These are phyloP conservation scores for Thielaviopsis euricoi DNA, from an alignment of 2,329 filamentous ascomycete species.

Conservation along the genomic window DNA sequence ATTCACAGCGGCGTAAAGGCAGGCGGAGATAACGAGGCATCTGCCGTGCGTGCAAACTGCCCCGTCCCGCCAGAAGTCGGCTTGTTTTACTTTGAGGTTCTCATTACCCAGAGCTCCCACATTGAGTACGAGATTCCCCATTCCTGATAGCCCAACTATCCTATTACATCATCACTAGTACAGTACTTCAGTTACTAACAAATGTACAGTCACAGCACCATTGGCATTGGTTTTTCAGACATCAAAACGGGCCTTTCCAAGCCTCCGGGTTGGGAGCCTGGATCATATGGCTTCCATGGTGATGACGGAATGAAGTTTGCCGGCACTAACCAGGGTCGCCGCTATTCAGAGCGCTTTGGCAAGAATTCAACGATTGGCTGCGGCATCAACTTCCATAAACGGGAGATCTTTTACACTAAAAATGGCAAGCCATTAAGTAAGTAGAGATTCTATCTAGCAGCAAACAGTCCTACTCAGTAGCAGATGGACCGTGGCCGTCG, in stretches of 20 bases:
- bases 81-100: constrained; percentile 82
- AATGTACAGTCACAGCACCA: constrained; percentile 34
- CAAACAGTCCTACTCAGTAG: too few relatives aligned
- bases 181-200: too few relatives aligned
- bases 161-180: too few relatives aligned
- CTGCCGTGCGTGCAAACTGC: constrained; percentile 65
- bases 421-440: constrained; percentile 42
- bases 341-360: constrained; percentile 40
- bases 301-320: constrained; percentile 49
- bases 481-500: too few relatives aligned
- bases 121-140: constrained; percentile 31
- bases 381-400: constrained; percentile 47
- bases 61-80: constrained; percentile 80
- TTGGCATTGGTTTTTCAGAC: constrained; percentile 45
- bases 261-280: constrained; percentile 49
- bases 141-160: neutral
- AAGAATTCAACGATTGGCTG: constrained; percentile 45
- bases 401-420: constrained; percentile 52
- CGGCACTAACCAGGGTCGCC: constrained; percentile 37
- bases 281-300: constrained; percentile 53
- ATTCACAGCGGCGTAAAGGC: constrained; percentile 34
- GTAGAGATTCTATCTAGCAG: constrained; percentile 12
- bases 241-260: constrained; percentile 33
- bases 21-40: constrained; percentile 52
- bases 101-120: constrained; percentile 31